Conservation (phyloP, 192 early-diverging fungal species). For the Backusella tarrabulga region DNA sequence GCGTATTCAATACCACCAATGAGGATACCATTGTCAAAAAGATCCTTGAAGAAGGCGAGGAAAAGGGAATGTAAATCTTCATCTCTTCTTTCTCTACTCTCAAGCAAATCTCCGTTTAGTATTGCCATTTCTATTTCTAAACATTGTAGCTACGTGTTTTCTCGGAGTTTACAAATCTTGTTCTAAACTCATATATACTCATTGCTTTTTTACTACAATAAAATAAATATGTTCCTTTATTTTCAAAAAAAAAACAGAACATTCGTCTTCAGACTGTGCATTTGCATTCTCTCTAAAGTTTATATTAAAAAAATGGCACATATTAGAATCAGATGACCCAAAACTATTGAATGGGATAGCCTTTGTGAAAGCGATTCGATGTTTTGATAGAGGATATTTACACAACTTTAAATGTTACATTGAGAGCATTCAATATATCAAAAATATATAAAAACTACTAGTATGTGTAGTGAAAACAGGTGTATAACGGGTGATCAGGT, state of each 20-base stretch:
- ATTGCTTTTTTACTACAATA: neutral
- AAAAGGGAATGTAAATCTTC: constrained; percentile 17
- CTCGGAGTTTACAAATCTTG: neutral
- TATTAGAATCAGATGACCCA: no score
- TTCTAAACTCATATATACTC: neutral
- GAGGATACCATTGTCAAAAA: constrained; percentile 27
- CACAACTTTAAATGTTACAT: no score
- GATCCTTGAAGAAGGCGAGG: constrained; percentile 32
- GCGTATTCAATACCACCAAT: constrained; percentile 28
- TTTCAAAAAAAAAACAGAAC: neutral
- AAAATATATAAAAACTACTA: no score
- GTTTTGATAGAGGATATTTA: no score
- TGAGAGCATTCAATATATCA: no score
- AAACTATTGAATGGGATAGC: no score
- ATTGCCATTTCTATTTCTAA: neutral
- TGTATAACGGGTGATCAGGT: no score
- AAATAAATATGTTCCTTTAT: neutral
- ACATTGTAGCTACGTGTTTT: neutral
- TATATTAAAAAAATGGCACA: no score
- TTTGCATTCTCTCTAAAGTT: no score
- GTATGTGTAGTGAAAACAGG: no score
- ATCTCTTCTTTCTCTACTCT: neutral
- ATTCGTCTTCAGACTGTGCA: no score
- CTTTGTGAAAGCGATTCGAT: no score
- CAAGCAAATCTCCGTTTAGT: neutral